Base-by-base conservation (phyloP, 1,284 basidiomycete genomes). In the Ustilago hordei region DNA sequence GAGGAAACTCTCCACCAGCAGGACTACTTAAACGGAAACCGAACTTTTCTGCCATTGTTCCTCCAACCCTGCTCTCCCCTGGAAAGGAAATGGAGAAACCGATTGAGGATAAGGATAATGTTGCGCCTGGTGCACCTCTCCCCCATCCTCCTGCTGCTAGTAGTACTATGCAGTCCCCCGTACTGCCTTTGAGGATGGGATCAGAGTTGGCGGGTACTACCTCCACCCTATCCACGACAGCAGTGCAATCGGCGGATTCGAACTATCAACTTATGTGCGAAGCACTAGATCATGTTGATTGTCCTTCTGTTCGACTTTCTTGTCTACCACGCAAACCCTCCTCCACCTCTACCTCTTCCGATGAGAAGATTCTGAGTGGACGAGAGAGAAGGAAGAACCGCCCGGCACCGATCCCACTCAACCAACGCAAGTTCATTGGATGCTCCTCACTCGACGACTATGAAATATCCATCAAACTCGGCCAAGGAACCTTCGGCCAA, bases 401-500 rank as follows among this genome's bases (percentile, higher is more conserved):
- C 4, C 50, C 61, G 1, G 56, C 74, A 28, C 67, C 61, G 0
- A 60, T 75, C 1, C 81, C 81, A 11, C 70, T 84, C 12, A 60
- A 74, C n/a, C 64, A 84, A 53, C 72, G 81, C 48, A 69, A 64
- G 48, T 85, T 85, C 39, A 31, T 62, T 17, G 84, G 84, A 19
- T 84, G 84, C 54, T 81, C 79, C 23, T 71, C 74, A 11, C 64
- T 85, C 53, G 81, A 82, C 41, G 71, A 78, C 53, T 85, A 85
- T 64, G 81, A 84, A 52, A 64, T 84, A 59, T 75, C 81, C 8
- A 74, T 82, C 56, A 84, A 81, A 64, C 79, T 85, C 34, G 83
- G 83, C 8, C 81, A 84, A 56, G 83, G 83, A 12, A 85, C 83
- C 3, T 85, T 85, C 60, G 82, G 82, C 1, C 85, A 87, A 57